Conservation (phyloP, 2,329 filamentous ascomycete genomes). For the Gyromitra esculenta region DNA sequence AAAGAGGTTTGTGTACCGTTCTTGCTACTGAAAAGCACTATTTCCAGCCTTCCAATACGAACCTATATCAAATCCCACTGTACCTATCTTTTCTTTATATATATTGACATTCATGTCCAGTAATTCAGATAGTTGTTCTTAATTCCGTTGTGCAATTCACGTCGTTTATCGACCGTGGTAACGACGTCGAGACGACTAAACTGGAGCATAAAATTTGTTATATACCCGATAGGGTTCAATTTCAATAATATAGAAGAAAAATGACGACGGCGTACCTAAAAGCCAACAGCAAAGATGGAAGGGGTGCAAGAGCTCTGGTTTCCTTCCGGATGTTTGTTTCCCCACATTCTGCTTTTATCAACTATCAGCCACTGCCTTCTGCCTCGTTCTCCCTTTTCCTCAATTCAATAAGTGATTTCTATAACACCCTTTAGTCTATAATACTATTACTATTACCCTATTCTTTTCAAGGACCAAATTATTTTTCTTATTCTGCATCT, state of each 20-base stretch:
- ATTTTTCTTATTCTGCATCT: neutral
- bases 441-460: neutral
- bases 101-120: slow-evolving; percentile 25
- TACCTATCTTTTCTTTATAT: neutral
- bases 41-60: neutral
- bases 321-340: slow-evolving; percentile 51
- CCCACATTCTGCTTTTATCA: slow-evolving; percentile 16
- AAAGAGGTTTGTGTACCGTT: slow-evolving; percentile 41
- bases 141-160: slow-evolving; percentile 16
- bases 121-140: slow-evolving; percentile 20
- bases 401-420: neutral
- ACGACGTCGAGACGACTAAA: slow-evolving; percentile 10
- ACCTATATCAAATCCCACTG: slow-evolving; percentile 8
- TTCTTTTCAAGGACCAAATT: slow-evolving; percentile 1
- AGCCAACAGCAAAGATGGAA: slow-evolving; percentile 20
- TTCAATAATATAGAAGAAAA: neutral
- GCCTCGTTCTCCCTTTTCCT: neutral
- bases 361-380: neutral
- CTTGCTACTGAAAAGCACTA: slow-evolving; percentile 6
- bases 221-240: slow-evolving; percentile 4
- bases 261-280: slow-evolving; percentile 40
- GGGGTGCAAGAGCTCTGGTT: slow-evolving; percentile 41
- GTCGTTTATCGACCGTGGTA: slow-evolving; percentile 6
- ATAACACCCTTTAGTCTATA: neutral
- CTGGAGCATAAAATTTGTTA: slow-evolving; percentile 6